Conservation (phyloP, 1,284 basidiomycete species). For the Sparassis latifolia region DNA sequence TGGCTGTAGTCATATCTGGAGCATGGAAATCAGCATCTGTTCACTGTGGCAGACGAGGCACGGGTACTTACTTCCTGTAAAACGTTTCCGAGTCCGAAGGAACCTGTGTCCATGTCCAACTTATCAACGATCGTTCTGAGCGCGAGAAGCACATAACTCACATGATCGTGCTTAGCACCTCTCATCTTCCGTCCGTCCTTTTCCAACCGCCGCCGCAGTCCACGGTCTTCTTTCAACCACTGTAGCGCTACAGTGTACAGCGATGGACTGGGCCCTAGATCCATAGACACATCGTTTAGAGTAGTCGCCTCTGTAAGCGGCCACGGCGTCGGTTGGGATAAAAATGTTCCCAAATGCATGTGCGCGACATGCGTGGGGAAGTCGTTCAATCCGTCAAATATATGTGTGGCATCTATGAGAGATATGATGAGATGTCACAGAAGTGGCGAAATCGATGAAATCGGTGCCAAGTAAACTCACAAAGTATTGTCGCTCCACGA, state of each 20-base stretch:
- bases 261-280: conserved; percentile 29
- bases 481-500: conserved; percentile 87
- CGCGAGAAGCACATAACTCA: conserved; percentile 25
- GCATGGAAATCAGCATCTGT: not conserved
- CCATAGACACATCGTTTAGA: conserved; percentile 7
- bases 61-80: conserved; percentile 69
- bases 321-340: conserved; percentile 67
- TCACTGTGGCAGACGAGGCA: not conserved
- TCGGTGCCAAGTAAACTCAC: conserved; percentile 35
- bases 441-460: not conserved
- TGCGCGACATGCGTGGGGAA: conserved; percentile 92
- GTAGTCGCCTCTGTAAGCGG: conserved; percentile 28
- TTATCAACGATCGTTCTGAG: not conserved
- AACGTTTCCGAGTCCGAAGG: conserved; percentile 83
- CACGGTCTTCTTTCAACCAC: conserved; percentile 84
- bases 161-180: conserved; percentile 62
- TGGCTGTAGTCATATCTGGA: conserved; percentile 67
- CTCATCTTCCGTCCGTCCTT: conserved; percentile 55
- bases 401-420: conserved; percentile 83
- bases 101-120: conserved; percentile 22
- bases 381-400: conserved; percentile 82
- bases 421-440: not conserved
- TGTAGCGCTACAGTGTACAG: conserved; percentile 73
- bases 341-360: conserved; percentile 77
- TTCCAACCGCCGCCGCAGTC: conserved; percentile 54